Base-by-base conservation (phyloP, 2,329 filamentous ascomycete species). In the Blastomyces gilchristii region DNA sequence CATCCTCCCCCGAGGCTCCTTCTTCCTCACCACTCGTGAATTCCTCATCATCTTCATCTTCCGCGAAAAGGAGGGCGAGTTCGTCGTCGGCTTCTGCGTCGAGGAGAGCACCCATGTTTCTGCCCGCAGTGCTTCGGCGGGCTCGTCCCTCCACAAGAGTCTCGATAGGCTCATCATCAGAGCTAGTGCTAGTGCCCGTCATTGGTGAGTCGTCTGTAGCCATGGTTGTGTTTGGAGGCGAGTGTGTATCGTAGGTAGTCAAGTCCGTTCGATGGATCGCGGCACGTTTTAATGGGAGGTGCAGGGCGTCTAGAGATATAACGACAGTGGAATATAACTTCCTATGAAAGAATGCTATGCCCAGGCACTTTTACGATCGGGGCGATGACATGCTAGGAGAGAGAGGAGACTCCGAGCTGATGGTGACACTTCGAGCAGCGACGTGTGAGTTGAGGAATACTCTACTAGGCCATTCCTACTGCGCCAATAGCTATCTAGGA, bases 121-220 rank as follows among this genome's bases (percentile, higher is more conserved):
- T 92, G 64, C 91, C 91, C 25, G 91, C 91, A 0, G 89, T 96
- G 14, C 87, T 86, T 66, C 91, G 87, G 74, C 86, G 89, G 67
- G 85, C 80, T 64, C 91, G 87, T 47, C 85, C 85, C 5, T 87
- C 89, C 56, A 87, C 87, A 47, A 93, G 82, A 81, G 87, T 88
- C 49, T 66, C 65, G 34, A 65, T 49, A 37, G 37, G 54, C 25
- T 54, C 45, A n/a, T 39, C 34, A 25, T 62, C 60, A 4, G 50
- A 41, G 34, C 52, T 28, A n/a, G 37, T 11, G 34, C 9, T 18
- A 12, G 50, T 18, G 52, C 28, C 43, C 7, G 57, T 47, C 57
- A 59, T 59, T 31, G 43, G 25, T 31, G 14, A 31, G 25, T 59
- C 57, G 43, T 45, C 41, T 16, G 25, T 25, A 14, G 39, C 43